Conservation (phyloP, 2,329 filamentous ascomycete species). For the Cladosporium velox region DNA sequence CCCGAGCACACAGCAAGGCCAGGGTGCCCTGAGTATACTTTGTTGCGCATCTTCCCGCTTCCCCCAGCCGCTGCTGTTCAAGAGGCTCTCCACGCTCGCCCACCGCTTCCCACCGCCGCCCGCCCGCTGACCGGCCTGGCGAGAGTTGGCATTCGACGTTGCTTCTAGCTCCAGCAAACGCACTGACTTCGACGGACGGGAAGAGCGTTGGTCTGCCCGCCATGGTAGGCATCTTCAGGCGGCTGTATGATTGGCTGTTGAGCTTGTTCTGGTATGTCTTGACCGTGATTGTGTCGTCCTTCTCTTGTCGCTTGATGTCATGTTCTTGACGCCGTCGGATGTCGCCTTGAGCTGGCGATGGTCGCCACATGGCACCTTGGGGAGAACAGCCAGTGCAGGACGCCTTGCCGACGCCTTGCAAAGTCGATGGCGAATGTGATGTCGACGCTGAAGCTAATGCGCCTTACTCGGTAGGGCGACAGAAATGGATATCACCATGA, state of each 20-base stretch:
- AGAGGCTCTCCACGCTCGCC: neutral
- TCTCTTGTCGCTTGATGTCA: conserved; percentile 17
- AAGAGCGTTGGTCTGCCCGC: conserved; percentile 26
- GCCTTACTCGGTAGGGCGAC: conserved; percentile 68
- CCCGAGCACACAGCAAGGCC: conserved; percentile 7
- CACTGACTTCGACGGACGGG: conserved; percentile 16
- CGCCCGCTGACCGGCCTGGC: conserved; percentile 15
- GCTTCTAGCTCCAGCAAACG: conserved; percentile 22
- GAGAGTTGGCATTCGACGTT: conserved; percentile 20
- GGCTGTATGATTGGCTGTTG: conserved; percentile 97
- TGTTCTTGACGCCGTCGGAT: neutral
- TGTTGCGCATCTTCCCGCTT: conserved; percentile 12
- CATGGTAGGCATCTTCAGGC: conserved; percentile 91
- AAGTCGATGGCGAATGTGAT: conserved; percentile 25
- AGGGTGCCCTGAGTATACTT: conserved; percentile 20
- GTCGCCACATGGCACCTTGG: neutral
- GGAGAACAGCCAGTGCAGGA: neutral
- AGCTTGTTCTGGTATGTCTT: conserved; percentile 87
- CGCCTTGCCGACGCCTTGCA: too few species aligned
- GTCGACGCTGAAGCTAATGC: conserved; percentile 27
- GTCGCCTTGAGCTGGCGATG: neutral
- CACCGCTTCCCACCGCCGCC: conserved; percentile 13
- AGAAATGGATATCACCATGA: conserved; percentile 99
- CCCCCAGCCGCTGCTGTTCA: conserved; percentile 9
- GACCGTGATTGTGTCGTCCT: conserved; percentile 8